phyloP scores from a whole-genome alignment of 2,329 filamentous ascomycete genomes.

The Fusarium nurragi region DNA sequence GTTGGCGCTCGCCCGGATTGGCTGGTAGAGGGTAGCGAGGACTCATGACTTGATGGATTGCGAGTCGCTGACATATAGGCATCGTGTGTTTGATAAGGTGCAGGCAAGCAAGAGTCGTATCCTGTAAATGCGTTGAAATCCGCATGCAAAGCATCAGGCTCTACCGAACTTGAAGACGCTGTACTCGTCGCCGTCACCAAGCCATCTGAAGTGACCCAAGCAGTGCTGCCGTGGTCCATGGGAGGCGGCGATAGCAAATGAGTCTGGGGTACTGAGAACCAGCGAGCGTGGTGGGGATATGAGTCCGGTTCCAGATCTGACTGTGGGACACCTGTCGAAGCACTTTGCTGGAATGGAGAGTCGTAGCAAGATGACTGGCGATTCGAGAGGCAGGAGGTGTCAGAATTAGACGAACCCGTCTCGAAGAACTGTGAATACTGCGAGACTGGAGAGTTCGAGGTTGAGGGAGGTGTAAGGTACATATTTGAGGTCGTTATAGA shows the following conservation, averaged over 20 bases:
- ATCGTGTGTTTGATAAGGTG: constrained; percentile 56
- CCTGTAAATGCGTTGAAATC: constrained; percentile 63
- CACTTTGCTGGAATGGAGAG: constrained; percentile 54
- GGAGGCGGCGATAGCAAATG: constrained; percentile 45
- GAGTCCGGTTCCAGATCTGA: constrained; percentile 53
- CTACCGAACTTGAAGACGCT: constrained; percentile 52
- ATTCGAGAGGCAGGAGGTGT: constrained; percentile 41
- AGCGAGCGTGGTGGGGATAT: constrained; percentile 52
- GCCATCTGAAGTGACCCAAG: constrained; percentile 55
- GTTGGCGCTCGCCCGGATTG: constrained; percentile 31
- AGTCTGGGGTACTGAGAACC: constrained; percentile 38
- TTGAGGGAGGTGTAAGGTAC: constrained; percentile 60
- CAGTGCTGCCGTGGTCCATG: constrained; percentile 51
- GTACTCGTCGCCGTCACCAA: constrained; percentile 49
- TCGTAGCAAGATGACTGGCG: constrained; percentile 57
- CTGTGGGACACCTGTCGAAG: constrained; percentile 56
- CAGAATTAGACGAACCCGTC: constrained; percentile 48
- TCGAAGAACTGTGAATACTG: constrained; percentile 38
- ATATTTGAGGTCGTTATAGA: constrained; percentile 50
- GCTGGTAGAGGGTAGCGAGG: constrained; percentile 28
- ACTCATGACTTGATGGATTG: constrained; percentile 37
- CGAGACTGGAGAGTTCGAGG: constrained; percentile 56
- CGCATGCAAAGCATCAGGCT: constrained; percentile 58
- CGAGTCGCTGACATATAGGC: constrained; percentile 54
- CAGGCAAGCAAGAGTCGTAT: constrained; percentile 55